Base-by-base conservation (phyloP, 129 eudicot species). In the Logfia minima region DNA sequence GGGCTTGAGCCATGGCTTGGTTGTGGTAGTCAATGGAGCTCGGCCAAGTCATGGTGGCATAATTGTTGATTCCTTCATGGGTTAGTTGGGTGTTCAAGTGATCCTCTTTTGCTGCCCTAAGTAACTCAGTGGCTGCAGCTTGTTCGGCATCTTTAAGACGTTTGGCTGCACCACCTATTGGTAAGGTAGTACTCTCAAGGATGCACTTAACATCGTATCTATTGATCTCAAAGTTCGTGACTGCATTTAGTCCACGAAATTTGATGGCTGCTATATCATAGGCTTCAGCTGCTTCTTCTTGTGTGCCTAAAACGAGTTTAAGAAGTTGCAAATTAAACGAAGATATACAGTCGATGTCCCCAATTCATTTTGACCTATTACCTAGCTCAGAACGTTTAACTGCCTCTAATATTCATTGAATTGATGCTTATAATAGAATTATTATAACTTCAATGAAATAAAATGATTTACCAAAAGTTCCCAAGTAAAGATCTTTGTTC, bases 271-370 rank as follows among this genome's bases (percentile, higher is more conserved):
- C 98, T 29, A 90, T 87, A 85, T 93, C 98, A 8, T 93, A 93
- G 1, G 98, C 98, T 66, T 93, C 98, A n/a, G 98, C 98, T 55
- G 98, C 98, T 85, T 90, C 98, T 80, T 93, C 98, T 71, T 93
- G 98, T 2, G 98, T 93, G 68, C 93, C 98, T 93, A 68, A 4
- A 74, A 48, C 5, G 2, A 28, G 6, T 24, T 32, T 3, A 8
- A 65, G 1, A 1, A 13, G 2, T 26, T 5, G 4, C 18, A 39
- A 67, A n/a, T 41, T 37, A 37, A 28, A 8, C 34, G 4, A 1
- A 62, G 2, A 3, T 48, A 48, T 18, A 48, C 55, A 48, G 13
- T 13, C 0, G 18, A 48, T 48, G 18, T 14, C 17, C 18, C 55
- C 0, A 48, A 14, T n/a, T 3, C 11, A 9, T 48, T 48, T 48